Percentiles rank a stretch among this genome's conserved stretches.
Conservation (phyloP, 805 yeast genomes). For the Novakomyces olei region DNA sequence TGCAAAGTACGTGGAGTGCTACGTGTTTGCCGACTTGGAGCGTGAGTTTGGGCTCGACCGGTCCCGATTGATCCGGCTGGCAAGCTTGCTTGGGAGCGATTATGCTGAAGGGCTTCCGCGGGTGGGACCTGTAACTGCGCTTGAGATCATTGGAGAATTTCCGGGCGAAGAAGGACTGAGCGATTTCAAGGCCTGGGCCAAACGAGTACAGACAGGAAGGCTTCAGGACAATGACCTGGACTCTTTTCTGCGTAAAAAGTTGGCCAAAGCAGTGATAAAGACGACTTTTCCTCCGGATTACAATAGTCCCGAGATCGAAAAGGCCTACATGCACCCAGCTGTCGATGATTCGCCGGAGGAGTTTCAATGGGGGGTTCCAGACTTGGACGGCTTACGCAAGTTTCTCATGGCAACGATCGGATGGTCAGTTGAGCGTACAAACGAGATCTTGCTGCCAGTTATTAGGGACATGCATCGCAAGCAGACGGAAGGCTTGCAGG, state of each 20-base stretch:
- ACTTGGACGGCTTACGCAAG: constrained; percentile 51
- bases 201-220: constrained; percentile 18
- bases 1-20: constrained; percentile 75
- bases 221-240: constrained; percentile 12
- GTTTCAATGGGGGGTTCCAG: constrained; percentile 82
- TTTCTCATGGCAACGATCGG: constrained; percentile 50
- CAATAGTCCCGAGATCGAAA: constrained; percentile 45
- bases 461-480: constrained; percentile 55
- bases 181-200: constrained; percentile 36
- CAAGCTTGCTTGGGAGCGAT: constrained; percentile 75
- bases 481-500: constrained; percentile 9
- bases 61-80: constrained; percentile 50
- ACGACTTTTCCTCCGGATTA: constrained; percentile 36
- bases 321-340: constrained; percentile 60
- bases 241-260: constrained; percentile 32
- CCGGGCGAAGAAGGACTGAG: constrained; percentile 23
- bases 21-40: constrained; percentile 35
- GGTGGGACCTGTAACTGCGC: constrained; percentile 79
- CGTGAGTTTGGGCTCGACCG: constrained; percentile 43
- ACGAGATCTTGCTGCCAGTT: constrained; percentile 68
- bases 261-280: constrained; percentile 33
- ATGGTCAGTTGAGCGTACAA: constrained; percentile 58
- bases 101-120: constrained; percentile 86
- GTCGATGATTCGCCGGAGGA: constrained; percentile 62
- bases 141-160: constrained; percentile 79